Evolutionary conservation across 2,329 filamentous ascomycete species (phyloP).

Genomic region (Xenoacremonium recifei): DNA sequence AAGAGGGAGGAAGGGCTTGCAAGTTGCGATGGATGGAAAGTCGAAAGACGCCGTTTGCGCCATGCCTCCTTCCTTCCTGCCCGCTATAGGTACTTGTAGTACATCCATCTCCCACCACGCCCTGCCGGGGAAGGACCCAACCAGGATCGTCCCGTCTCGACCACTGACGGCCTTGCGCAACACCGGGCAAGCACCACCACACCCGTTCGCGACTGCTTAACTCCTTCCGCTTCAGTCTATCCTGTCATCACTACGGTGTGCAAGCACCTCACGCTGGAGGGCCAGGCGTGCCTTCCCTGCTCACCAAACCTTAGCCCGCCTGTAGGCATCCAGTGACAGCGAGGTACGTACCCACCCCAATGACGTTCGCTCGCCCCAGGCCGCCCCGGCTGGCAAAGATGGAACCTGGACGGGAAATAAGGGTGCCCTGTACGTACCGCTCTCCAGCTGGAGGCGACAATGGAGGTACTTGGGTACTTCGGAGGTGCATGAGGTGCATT

Average conservation of each 20-base stretch:
- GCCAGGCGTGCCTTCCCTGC: not conserved
- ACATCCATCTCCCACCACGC: too few relatives aligned
- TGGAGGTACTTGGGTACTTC: too few relatives aligned
- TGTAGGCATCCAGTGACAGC: not conserved
- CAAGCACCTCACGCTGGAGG: not conserved
- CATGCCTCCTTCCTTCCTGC: too few relatives aligned
- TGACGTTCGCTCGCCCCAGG: not conserved
- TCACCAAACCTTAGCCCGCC: not conserved
- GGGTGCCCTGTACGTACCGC: too few relatives aligned
- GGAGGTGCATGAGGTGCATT: too few relatives aligned
- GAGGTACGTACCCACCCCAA: not conserved
- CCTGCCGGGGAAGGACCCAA: not conserved
- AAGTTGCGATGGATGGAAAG: too few relatives aligned
- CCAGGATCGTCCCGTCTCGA: not conserved
- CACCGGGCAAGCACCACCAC: too few relatives aligned
- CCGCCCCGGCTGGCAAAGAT: not conserved
- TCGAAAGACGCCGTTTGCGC: too few relatives aligned
- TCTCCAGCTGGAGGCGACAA: too few relatives aligned
- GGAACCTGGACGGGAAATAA: not conserved
- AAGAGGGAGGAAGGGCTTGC: too few relatives aligned
- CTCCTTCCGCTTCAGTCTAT: constrained; percentile 10
- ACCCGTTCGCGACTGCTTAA: not conserved
- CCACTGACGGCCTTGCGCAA: not conserved
- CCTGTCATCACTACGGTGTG: constrained; percentile 8
- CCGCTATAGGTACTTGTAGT: too few relatives aligned